Base-by-base conservation (phyloP, 2,329 filamentous ascomycete genomes). In the Chrysoporthe puriensis region DNA sequence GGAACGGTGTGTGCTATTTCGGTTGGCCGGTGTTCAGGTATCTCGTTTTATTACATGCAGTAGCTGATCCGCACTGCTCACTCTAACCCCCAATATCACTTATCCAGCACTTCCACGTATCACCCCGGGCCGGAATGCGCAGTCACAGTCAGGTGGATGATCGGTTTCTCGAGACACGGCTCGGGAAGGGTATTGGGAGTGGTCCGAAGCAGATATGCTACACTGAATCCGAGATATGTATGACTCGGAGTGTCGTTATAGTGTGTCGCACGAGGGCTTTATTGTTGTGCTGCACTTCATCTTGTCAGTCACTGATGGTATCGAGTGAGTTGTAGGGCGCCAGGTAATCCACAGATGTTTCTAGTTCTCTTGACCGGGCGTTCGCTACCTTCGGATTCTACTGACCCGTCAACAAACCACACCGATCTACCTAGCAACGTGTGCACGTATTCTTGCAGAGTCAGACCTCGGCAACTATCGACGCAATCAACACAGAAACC, bases 21-120 rank as follows among this genome's bases (percentile, higher is more conserved):
- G 32, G 13, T 57, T 62, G 62, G 34, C 59, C 40, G 67, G 67
- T 69, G 67, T 69, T 63, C 21, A 42, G 64, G 56, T 61, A 58
- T 64, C 26, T 61, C 40, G n/a, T 60, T 57, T 42, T 26, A 42
- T 56, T 13, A n/a, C 13, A 60, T 34, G 5, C 42, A 44, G 26
- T 46, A 36, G 48, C 52, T 21, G 14, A 36, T 65, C 26, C 21
- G 48, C 42, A 34, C 48, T 42, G 26, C 36, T 66, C 34, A 36
- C 44, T 13, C 2, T 62, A 36, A 36, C 18, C 34, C 26, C 14
- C 34, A 62, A 36, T 52, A 46, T 46, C 46, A 43, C 60, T 32
- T 44, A 50, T 26, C 26, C 40, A 66, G 46, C 44, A 60, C 54
- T 56, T 48, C 59, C 48, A 52, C 6, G 9, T 7, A 34, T 57